Conservation (phyloP, 2,329 filamentous ascomycete species). For the Pyrenophora tritici-repentis region DNA sequence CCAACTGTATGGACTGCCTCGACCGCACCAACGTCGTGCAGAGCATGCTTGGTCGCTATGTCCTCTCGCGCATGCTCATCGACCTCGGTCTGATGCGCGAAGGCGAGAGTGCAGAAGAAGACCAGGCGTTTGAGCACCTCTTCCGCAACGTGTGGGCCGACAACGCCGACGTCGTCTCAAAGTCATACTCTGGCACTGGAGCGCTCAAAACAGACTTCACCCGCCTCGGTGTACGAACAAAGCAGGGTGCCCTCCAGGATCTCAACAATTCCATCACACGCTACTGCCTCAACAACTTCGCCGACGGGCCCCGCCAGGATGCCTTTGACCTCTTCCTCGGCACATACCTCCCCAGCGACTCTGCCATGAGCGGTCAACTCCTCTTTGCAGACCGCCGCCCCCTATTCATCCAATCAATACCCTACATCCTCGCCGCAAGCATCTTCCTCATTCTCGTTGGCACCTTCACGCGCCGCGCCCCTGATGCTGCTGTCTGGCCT, state of each 20-base stretch:
- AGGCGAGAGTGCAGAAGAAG: constrained; percentile 79
- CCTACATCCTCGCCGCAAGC: constrained; percentile 86
- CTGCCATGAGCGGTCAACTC: constrained; percentile 70
- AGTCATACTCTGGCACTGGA: constrained; percentile 91
- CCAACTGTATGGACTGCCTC: constrained; percentile 99
- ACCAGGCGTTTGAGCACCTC: constrained; percentile 80
- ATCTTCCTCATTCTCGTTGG: constrained; percentile 81
- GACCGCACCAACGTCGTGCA: constrained; percentile 98
- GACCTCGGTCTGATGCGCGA: constrained; percentile 79
- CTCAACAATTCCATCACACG: constrained; percentile 84
- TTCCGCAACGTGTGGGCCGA: constrained; percentile 99
- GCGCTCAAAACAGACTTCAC: constrained; percentile 98
- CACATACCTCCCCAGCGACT: constrained; percentile 75
- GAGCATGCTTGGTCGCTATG: constrained; percentile 91
- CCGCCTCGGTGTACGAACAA: constrained; percentile 87
- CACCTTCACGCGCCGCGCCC: constrained; percentile 70
- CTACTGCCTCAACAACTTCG: constrained; percentile 92
- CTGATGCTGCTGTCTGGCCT: constrained; percentile 78
- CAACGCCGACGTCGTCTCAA: constrained; percentile 94
- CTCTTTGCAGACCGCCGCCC: constrained; percentile 86
- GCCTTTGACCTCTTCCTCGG: constrained; percentile 94
- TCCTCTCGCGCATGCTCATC: constrained; percentile 83
- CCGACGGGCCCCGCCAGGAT: constrained; percentile 92
- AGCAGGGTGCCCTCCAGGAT: constrained; percentile 82
- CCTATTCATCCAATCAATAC: constrained; percentile 87